phyloP scores from a whole-genome alignment of 2,329 filamentous ascomycete species.

The Paraphoma chrysanthemicola region DNA sequence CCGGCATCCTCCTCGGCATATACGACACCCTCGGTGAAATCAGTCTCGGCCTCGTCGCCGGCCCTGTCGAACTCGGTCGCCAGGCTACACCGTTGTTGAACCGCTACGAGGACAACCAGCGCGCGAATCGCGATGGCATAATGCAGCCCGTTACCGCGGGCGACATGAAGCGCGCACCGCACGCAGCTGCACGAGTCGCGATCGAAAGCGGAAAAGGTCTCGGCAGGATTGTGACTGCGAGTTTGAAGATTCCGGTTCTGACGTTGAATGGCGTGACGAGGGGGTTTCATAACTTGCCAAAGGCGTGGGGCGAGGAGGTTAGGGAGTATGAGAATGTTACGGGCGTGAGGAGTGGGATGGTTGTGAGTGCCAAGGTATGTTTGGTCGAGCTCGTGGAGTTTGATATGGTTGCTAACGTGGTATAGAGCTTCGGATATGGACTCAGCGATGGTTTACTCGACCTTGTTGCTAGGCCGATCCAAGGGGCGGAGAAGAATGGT shows the following conservation, averaged over 20 bases:
- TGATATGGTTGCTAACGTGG: not conserved
- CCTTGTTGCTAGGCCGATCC: slow-evolving; percentile 76
- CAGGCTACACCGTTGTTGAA: slow-evolving; percentile 17
- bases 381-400: not conserved
- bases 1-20: slow-evolving; percentile 23
- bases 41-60: slow-evolving; percentile 26
- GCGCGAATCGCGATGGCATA: not conserved
- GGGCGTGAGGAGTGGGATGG: slow-evolving; percentile 73
- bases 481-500: slow-evolving; percentile 69
- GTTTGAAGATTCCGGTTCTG: slow-evolving; percentile 79
- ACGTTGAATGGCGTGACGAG: slow-evolving; percentile 79
- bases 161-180: slow-evolving; percentile 4
- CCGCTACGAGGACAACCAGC: slow-evolving; percentile 4
- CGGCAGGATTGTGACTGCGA: slow-evolving; percentile 71
- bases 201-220: slow-evolving; percentile 71
- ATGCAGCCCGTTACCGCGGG: not conserved
- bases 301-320: slow-evolving; percentile 82
- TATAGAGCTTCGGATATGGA: slow-evolving; percentile 73
- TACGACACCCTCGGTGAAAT: slow-evolving; percentile 32
- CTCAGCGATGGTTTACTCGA: slow-evolving; percentile 81
- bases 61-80: slow-evolving; percentile 25
- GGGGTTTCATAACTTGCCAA: slow-evolving; percentile 86
- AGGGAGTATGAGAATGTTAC: slow-evolving; percentile 77
- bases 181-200: slow-evolving; percentile 58
- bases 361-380: slow-evolving; percentile 70